Conservation (phyloP, 1,284 basidiomycete species). For the Ceratobasidium sp. region DNA sequence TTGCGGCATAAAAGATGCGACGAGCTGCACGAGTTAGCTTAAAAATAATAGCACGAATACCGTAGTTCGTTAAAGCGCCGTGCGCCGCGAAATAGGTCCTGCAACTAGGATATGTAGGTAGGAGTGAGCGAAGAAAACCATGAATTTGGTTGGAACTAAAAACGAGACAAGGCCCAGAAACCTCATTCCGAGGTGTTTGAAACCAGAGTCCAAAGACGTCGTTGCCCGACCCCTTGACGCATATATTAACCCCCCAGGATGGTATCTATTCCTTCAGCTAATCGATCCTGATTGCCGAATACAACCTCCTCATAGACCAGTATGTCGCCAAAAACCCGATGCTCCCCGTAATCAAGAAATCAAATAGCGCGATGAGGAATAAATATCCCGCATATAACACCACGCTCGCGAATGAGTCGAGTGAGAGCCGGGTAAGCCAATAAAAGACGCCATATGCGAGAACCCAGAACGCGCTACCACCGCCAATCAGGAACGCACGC, state of each 20-base stretch:
- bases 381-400: conserved; percentile 94
- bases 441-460: conserved; percentile 88
- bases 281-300: conserved; percentile 70
- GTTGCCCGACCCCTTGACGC: neutral
- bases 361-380: conserved; percentile 82
- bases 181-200: conserved; percentile 2
- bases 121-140: neutral
- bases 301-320: conserved; percentile 86
- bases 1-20: neutral
- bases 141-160: conserved; percentile 12
- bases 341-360: conserved; percentile 90
- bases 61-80: neutral
- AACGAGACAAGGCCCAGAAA: conserved; percentile 13
- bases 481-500: conserved; percentile 94
- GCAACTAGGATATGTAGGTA: neutral
- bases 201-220: too few species aligned
- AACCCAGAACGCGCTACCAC: conserved; percentile 94
- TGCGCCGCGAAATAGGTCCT: neutral
- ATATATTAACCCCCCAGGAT: neutral
- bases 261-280: conserved; percentile 48
- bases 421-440: conserved; percentile 86
- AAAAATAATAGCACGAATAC: neutral
- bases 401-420: conserved; percentile 87
- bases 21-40: neutral
- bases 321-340: conserved; percentile 81